Evolutionary conservation across 2,329 filamentous ascomycete genomes (phyloP).

Genomic region (Mariannaea elegans): DNA sequence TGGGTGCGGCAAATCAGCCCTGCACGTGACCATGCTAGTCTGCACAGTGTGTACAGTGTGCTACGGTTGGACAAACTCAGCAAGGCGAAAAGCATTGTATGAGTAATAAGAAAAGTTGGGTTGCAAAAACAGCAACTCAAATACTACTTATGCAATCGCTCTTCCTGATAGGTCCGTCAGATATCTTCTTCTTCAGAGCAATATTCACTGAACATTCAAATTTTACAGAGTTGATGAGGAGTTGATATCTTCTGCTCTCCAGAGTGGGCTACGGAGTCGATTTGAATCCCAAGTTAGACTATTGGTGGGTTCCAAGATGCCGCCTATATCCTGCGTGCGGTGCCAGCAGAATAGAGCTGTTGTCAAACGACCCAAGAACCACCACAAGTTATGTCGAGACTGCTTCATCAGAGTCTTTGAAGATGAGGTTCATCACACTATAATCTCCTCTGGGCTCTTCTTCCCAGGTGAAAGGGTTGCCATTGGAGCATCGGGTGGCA

Average conservation of each 20-base stretch:
- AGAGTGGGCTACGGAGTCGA: neutral
- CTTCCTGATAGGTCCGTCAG: neutral
- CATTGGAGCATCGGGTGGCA: conserved; percentile 95
- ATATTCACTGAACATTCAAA: neutral
- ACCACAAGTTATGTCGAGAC: conserved; percentile 88
- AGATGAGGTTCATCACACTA: conserved; percentile 92
- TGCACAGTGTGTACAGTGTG: conserved; percentile 18
- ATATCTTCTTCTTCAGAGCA: neutral
- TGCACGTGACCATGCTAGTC: conserved; percentile 30
- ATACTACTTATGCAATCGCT: neutral
- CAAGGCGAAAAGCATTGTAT: neutral
- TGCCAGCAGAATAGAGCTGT: conserved; percentile 83
- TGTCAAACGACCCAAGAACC: conserved; percentile 93
- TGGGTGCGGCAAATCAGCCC: neutral
- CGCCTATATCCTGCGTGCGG: conserved; percentile 77
- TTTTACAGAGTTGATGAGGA: neutral
- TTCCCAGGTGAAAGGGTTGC: conserved; percentile 84
- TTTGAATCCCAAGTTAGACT: neutral
- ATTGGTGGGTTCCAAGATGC: conserved; percentile 63
- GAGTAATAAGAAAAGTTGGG: too few species aligned
- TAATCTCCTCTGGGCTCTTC: conserved; percentile 84
- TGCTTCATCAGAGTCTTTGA: conserved; percentile 93
- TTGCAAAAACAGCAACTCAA: neutral
- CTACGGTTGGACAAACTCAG: neutral
- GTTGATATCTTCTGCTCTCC: neutral